Evolutionary conservation across 73 alveolate species (phyloP).

Genomic region (Blepharisma stoltei): DNA sequence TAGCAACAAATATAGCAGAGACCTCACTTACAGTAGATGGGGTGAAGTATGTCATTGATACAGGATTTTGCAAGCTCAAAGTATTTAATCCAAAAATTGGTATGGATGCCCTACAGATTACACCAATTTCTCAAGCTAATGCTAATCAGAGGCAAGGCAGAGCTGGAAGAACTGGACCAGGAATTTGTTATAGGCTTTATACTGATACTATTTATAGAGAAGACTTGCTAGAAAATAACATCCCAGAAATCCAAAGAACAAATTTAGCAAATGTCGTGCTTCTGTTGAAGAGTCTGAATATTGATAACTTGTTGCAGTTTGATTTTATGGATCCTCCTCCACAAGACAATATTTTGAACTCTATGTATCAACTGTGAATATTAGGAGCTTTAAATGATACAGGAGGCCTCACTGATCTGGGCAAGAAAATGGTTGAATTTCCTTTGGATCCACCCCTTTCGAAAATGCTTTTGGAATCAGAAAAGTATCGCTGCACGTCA

Average conservation of each 20-base stretch:
- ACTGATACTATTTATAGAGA: constrained; percentile 88
- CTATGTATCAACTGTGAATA: constrained; percentile 99
- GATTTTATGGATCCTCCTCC: constrained; percentile 99
- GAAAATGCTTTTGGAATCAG: constrained; percentile 96
- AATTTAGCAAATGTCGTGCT: constrained; percentile 99
- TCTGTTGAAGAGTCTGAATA: constrained; percentile 89
- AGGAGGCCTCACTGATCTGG: constrained; percentile 96
- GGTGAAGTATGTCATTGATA: constrained; percentile 98
- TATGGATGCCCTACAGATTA: constrained; percentile 99
- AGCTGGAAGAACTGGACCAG: constrained; percentile 99
- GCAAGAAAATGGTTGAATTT: constrained; percentile 99
- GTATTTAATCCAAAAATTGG: constrained; percentile 99
- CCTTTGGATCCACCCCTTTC: constrained; percentile 99
- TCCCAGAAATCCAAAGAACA: constrained; percentile 99
- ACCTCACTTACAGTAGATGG: constrained; percentile 99
- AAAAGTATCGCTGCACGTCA: constrained; percentile 68
- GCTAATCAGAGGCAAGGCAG: constrained; percentile 97
- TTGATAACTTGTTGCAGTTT: constrained; percentile 95
- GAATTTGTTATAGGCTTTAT: constrained; percentile 93
- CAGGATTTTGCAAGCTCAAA: constrained; percentile 98
- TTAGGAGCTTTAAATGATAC: constrained; percentile 98
- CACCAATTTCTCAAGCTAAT: constrained; percentile 99
- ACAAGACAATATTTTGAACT: constrained; percentile 98
- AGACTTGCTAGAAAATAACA: constrained; percentile 98
- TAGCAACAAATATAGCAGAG: constrained; percentile 99